A percentile compares a stretch with the other conserved stretches of the same genome.
These are phyloP conservation scores for Phytophthora kernoviae DNA, from an alignment of 352 stramenopile genomes.

Conservation along the genomic window DNA sequence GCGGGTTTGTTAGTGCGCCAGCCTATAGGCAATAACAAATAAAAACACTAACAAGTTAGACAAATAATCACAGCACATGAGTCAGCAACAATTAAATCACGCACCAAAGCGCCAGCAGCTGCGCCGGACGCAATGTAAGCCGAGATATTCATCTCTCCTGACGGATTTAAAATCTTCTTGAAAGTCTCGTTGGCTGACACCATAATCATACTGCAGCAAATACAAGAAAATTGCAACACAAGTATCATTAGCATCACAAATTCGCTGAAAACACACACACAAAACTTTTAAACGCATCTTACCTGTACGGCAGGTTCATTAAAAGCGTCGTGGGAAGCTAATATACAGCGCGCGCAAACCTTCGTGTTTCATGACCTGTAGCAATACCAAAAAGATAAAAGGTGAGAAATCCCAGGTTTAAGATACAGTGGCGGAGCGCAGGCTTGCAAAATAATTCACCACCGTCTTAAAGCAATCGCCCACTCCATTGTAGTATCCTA, in stretches of 20 bases:
- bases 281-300: neutral
- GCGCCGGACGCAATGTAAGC: constrained; percentile 94
- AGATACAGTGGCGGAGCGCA: constrained; percentile 12
- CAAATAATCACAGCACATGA: neutral
- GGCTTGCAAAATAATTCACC: constrained; percentile 33
- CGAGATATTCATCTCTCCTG: constrained; percentile 83
- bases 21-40: constrained; percentile 39
- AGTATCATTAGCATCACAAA: neutral
- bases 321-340: constrained; percentile 97
- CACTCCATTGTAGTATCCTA: constrained; percentile 97
- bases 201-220: constrained; percentile 92
- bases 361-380: constrained; percentile 77
- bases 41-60: neutral
- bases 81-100: constrained; percentile 9
- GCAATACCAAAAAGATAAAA: neutral
- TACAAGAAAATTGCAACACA: no score
- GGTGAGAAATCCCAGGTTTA: constrained; percentile 20
- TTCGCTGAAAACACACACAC: neutral
- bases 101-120: constrained; percentile 93
- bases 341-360: constrained; percentile 89
- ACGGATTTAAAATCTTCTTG: constrained; percentile 94
- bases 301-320: constrained; percentile 98
- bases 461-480: constrained; percentile 88
- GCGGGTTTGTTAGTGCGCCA: constrained; percentile 93
- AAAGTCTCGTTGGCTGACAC: constrained; percentile 97